These are phyloP conservation scores for Marchantia polymorpha DNA, from an alignment of 225 moss, liverwort and hornwort genomes.

Conservation along the genomic window DNA sequence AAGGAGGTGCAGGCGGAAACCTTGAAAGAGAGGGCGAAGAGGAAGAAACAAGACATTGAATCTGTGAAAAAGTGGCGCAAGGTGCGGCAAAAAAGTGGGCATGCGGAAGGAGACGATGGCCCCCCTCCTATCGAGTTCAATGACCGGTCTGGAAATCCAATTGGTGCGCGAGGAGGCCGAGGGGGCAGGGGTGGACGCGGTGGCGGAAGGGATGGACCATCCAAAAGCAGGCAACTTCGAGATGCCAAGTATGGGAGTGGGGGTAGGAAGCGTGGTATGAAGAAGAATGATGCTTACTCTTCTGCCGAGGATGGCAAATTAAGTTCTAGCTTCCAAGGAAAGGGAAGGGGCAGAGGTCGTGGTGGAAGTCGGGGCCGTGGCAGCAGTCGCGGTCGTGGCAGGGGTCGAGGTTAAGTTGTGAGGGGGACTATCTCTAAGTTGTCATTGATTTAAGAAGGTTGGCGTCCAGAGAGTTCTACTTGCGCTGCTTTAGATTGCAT, in stretches of 20 bases:
- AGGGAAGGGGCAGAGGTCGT: conserved; percentile 28
- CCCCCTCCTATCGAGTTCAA: conserved; percentile 61
- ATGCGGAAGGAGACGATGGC: conserved; percentile 65
- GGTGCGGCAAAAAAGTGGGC: conserved; percentile 71
- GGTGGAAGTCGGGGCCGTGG: conserved; percentile 17
- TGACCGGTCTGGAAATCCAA: conserved; percentile 34
- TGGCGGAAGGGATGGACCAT: conserved; percentile 21
- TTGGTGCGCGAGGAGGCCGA: conserved; percentile 26
- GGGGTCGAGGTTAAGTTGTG: conserved; percentile 21
- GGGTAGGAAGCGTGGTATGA: conserved; percentile 62
- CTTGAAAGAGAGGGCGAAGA: conserved; percentile 79
- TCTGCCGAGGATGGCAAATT: conserved; percentile 80
- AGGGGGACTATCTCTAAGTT: too few relatives aligned
- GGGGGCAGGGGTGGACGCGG: conserved; percentile 37
- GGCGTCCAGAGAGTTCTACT: too few relatives aligned
- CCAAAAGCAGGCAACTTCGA: conserved; percentile 50
- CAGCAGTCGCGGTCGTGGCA: conserved; percentile 12
- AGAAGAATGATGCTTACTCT: conserved; percentile 75
- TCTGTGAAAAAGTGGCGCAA: conserved; percentile 98
- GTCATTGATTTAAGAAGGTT: too few relatives aligned
- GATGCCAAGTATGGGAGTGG: conserved; percentile 78
- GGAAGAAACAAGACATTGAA: conserved; percentile 93
- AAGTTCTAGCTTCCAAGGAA: conserved; percentile 50
- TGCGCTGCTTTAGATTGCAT: too few relatives aligned
- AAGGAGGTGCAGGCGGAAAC: conserved; percentile 96